phyloP scores from a whole-genome alignment of 78 protist genomes.

The Dictyostelium brefeldianum region DNA sequence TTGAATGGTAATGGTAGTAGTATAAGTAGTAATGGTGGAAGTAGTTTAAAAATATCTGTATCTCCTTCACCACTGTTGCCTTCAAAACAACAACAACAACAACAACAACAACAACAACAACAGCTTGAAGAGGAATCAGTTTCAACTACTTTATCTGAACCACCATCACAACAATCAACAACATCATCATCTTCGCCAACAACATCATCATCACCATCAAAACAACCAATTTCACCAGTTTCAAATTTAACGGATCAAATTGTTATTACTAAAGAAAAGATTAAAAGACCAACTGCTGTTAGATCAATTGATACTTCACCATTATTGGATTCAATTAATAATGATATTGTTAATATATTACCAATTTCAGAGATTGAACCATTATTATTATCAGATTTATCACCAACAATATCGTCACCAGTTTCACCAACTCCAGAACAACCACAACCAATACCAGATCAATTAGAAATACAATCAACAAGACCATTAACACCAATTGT shows the following conservation, averaged over 20 bases:
- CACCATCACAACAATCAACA: neutral
- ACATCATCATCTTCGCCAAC: neutral
- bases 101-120: neutral
- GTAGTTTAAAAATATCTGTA: too few relatives aligned
- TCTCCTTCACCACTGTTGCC: too few relatives aligned
- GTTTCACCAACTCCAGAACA: neutral
- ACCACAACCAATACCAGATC: neutral
- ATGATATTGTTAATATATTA: too few relatives aligned
- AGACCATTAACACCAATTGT: neutral
- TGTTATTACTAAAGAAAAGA: neutral
- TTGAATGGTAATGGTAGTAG: neutral
- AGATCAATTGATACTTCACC: neutral
- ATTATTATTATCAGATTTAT: neutral
- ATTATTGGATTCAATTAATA: neutral
- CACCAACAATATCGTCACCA: neutral
- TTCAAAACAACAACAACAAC: too few relatives aligned
- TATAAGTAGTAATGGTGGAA: neutral
- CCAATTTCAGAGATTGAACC: neutral
- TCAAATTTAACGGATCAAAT: neutral
- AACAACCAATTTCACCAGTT: neutral
- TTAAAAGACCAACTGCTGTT: neutral
- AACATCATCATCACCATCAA: neutral
- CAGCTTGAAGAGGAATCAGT: neutral
- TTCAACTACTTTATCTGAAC: too few relatives aligned
- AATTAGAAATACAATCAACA: neutral